These are phyloP conservation scores for Pyrus bretschneideri DNA, from an alignment of 306 rosid species.

Conservation along the genomic window DNA sequence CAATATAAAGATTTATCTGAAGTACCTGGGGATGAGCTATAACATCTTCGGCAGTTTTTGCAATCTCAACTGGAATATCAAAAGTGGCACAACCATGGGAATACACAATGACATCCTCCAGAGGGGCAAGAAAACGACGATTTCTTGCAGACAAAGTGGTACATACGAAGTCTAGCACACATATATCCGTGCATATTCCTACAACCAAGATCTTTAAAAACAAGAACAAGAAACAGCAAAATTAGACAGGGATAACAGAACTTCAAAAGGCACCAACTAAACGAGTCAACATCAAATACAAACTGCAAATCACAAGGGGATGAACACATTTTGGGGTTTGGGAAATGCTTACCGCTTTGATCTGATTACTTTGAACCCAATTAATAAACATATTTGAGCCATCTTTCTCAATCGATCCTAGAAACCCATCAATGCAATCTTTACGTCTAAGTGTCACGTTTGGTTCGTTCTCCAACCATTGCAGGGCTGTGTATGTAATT, in stretches of 20 bases:
- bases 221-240: conserved; percentile 10
- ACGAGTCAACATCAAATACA: neutral
- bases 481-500: conserved; percentile 32
- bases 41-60: conserved; percentile 45
- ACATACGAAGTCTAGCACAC: conserved; percentile 80
- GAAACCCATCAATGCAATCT: conserved; percentile 76
- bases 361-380: conserved; percentile 76
- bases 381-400: conserved; percentile 78
- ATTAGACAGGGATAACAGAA: conserved; percentile 1
- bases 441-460: conserved; percentile 72
- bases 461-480: conserved; percentile 75
- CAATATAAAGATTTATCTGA: neutral
- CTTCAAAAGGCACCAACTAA: neutral
- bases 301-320: conserved; percentile 9
- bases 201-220: conserved; percentile 60
- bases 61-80: conserved; percentile 64
- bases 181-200: conserved; percentile 86
- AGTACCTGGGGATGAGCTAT: conserved; percentile 86
- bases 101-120: conserved; percentile 74
- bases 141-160: conserved; percentile 67
- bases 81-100: conserved; percentile 80
- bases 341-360: conserved; percentile 51
- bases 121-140: conserved; percentile 55
- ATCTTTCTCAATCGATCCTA: conserved; percentile 52
- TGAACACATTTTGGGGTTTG: neutral